Percentiles rank a stretch among this genome's conserved stretches.
Conservation (phyloP, 768 basidiomycete genomes). For the Serendipita sp. region DNA sequence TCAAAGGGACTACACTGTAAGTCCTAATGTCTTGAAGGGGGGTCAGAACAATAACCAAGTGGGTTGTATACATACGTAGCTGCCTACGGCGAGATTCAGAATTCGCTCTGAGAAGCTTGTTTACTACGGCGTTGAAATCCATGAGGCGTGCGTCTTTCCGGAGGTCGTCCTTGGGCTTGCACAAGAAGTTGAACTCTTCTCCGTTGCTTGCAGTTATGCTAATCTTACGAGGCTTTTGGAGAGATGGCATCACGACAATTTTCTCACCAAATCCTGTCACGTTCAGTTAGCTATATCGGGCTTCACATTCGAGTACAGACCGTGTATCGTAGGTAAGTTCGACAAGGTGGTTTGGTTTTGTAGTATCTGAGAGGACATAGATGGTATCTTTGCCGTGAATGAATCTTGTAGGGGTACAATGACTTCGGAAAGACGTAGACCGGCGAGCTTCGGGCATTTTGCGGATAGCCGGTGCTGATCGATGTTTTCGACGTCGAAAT, state of each 20-base stretch:
- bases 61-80: slow-evolving; percentile 47
- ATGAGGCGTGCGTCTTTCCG: slow-evolving; percentile 93
- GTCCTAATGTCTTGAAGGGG: slow-evolving; percentile 64
- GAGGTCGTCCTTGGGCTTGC: slow-evolving; percentile 93
- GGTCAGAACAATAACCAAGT: slow-evolving; percentile 5
- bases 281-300: not conserved
- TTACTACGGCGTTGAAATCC: slow-evolving; percentile 97
- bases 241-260: slow-evolving; percentile 77
- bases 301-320: slow-evolving; percentile 22
- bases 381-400: slow-evolving; percentile 75
- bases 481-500: slow-evolving; percentile 27
- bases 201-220: slow-evolving; percentile 72
- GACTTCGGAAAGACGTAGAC: slow-evolving; percentile 43
- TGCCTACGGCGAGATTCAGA: slow-evolving; percentile 83
- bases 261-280: slow-evolving; percentile 58
- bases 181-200: slow-evolving; percentile 73
- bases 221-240: slow-evolving; percentile 84
- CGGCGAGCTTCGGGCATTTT: slow-evolving; percentile 28
- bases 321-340: slow-evolving; percentile 55
- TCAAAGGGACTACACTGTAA: slow-evolving; percentile 94
- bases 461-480: slow-evolving; percentile 21
- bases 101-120: slow-evolving; percentile 84
- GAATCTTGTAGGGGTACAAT: slow-evolving; percentile 90
- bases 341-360: slow-evolving; percentile 68
- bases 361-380: slow-evolving; percentile 39